Conservation (phyloP, 78 protist genomes). For the Dictyostelium discoideum region dicty_2.7 NC_007088.5:158001-158500, state of each 20-base stretch:
- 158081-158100: not conserved
- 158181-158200: not conserved
- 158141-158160: not conserved
- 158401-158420: not conserved
- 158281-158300: not conserved
- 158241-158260: constrained; percentile 7
- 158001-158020: not conserved
- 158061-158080: not conserved
- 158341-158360: too few species aligned
- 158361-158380: not conserved
- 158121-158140: not conserved
- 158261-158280: not conserved
- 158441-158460: not conserved
- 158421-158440: too few species aligned
- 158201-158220: not conserved
- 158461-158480: not conserved
- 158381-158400: not conserved
- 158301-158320: too few species aligned
- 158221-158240: not conserved
- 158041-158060: not conserved
- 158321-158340: too few species aligned
- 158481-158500: not conserved
- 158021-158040: not conserved
- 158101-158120: not conserved
- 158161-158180: not conserved